Evolutionary conservation across 176 grass and related monocot species (phyloP), one percentile per base, ranked within the genome.

Genomic region (Guadua angustifolia): DNA sequence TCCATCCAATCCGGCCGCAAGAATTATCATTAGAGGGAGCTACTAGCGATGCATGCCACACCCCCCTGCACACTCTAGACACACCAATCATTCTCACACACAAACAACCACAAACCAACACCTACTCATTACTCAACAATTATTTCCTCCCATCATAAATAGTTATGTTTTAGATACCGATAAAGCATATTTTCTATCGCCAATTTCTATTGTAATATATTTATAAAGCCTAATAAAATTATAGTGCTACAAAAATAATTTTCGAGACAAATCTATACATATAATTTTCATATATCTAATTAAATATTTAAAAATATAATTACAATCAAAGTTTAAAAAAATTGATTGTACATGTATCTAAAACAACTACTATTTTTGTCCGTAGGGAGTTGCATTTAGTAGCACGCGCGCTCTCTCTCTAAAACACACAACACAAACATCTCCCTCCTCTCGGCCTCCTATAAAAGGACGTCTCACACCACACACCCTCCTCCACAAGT

Each of bases 401-500:
- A 45, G 12, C 52, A 53, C 19, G 52, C 19, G 22, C 33, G 8
- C 84, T 26, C 50, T 42, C 16, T 6, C 40, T 36, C 3, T 7
- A 0, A 9, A 5, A 39, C 18, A 40, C 52, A 83, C 3, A 58
- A 74, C 18, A 56, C 33, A 82, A 1, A 36, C 5, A 47, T 6
- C 79, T 36, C 43, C 2, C 56, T 40, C 58, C n/a, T n/a, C 14
- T 8, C 47, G 14, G 3, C 38, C 39, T 67, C 65, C 65, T 90
- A 90, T 86, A 90, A 90, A 90, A 86, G 73, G 73, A 8, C 66
- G 38, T 64, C 16, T 46, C 66, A 73, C 12, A 45, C 70, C 59
- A 84, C 69, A 83, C 73, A 19, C 64, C 11, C 26, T 59, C 40
- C 3, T 35, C 55, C 78, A 22, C 72, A 66, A 73, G 11, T 36